Evolutionary conservation across 805 yeast genomes (phyloP).

Genomic region (Saccharomycopsis fibuligera): DNA sequence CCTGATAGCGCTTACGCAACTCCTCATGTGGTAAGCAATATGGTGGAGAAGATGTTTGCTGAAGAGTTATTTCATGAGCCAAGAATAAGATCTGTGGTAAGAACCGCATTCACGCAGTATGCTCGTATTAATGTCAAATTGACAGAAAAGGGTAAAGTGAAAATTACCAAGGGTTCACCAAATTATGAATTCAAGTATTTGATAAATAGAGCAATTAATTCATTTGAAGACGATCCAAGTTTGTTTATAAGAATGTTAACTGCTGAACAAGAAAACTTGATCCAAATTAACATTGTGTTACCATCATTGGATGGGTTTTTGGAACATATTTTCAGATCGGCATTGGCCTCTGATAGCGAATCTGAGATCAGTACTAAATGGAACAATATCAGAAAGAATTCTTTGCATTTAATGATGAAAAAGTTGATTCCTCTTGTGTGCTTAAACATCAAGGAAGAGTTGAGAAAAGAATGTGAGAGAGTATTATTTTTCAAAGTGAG

Average conservation of each 20-base stretch:
- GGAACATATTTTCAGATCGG: constrained; percentile 43
- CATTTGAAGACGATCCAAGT: constrained; percentile 71
- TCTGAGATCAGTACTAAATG: constrained; percentile 72
- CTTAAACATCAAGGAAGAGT: constrained; percentile 73
- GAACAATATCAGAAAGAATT: constrained; percentile 68
- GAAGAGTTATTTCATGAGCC: constrained; percentile 81
- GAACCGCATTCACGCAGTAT: constrained; percentile 54
- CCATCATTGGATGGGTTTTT: constrained; percentile 25
- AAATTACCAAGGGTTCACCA: constrained; percentile 73
- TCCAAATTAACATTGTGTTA: constrained; percentile 13
- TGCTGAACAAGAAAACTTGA: constrained; percentile 54
- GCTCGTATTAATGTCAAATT: constrained; percentile 67
- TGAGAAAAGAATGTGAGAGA: constrained; percentile 71
- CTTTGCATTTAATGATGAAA: constrained; percentile 61
- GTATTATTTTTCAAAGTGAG: constrained; percentile 65
- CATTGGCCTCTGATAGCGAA: constrained; percentile 69
- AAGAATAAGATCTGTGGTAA: constrained; percentile 63
- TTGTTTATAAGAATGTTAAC: constrained; percentile 81
- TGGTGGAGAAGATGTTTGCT: constrained; percentile 68
- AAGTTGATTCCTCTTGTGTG: constrained; percentile 62
- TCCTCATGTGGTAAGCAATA: constrained; percentile 56
- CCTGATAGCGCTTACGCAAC: constrained; percentile 46
- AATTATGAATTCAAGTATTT: constrained; percentile 91
- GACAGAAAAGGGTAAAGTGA: constrained; percentile 76
- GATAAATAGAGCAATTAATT: constrained; percentile 68